Percentiles rank a stretch among this genome's conserved stretches.
Evolutionary conservation across 306 rosid genomes (phyloP).

Genomic region (Prunus davidiana): DNA sequence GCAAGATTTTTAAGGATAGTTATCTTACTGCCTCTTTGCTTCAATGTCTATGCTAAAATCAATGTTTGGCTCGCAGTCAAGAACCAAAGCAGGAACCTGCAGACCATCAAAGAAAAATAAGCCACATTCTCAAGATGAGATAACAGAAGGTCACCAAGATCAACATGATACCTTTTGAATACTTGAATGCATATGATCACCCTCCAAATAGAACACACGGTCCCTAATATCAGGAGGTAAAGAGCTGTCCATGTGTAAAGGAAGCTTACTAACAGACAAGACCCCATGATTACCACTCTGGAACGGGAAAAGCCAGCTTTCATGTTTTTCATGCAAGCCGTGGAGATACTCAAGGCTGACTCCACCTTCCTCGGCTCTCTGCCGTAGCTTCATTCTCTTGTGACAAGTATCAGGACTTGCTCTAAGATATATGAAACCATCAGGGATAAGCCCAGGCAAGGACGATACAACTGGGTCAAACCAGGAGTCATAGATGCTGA

Average conservation of each 20-base stretch:
- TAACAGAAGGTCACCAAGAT: constrained; percentile 11
- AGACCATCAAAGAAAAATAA: constrained; percentile 14
- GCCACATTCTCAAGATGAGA: constrained; percentile 6
- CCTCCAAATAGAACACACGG: constrained; percentile 92
- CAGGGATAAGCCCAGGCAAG: constrained; percentile 96
- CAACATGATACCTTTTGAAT: constrained; percentile 73
- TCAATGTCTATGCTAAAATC: constrained; percentile 94
- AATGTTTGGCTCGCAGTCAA: constrained; percentile 97
- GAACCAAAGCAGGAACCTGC: constrained; percentile 97
- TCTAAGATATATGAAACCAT: constrained; percentile 94
- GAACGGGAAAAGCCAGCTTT: constrained; percentile 90
- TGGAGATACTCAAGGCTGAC: constrained; percentile 77
- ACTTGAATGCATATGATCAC: constrained; percentile 96
- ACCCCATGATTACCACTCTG: constrained; percentile 81
- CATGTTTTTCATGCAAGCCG: constrained; percentile 90
- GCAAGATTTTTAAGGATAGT: background rate
- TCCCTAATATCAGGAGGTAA: constrained; percentile 84
- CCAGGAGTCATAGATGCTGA: constrained; percentile 97
- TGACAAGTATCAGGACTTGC: constrained; percentile 99
- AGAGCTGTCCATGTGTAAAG: constrained; percentile 64
- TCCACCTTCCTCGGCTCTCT: constrained; percentile 89
- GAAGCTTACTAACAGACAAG: constrained; percentile 62
- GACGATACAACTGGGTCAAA: constrained; percentile 95
- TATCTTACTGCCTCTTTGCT: constrained; percentile 88
- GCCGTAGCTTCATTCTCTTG: constrained; percentile 79